Evolutionary conservation across 345 rosid species (phyloP).

Genomic region (Fremontodendron californicum): DNA sequence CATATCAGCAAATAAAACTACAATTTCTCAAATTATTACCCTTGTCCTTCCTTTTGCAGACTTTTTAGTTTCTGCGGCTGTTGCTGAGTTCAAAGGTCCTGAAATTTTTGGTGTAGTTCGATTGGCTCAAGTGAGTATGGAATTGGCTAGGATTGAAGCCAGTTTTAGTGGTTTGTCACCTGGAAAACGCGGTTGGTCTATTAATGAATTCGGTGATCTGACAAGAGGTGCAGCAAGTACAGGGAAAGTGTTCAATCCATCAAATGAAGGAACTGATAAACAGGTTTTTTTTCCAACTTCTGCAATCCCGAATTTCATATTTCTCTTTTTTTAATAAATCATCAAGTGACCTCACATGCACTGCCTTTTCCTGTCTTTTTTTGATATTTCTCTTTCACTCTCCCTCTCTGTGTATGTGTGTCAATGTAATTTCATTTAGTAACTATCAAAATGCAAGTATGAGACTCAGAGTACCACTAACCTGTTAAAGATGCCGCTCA

Average conservation of each 20-base stretch:
- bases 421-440: background rate
- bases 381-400: background rate
- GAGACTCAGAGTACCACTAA: background rate
- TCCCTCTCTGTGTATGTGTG: background rate
- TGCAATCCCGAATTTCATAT: background rate
- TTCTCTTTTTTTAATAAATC: background rate
- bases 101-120: conserved; percentile 81
- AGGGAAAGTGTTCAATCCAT: conserved; percentile 61
- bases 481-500: background rate
- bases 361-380: background rate
- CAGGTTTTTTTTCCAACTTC: conserved; percentile 40
- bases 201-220: conserved; percentile 92
- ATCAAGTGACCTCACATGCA: background rate
- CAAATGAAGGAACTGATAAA: conserved; percentile 31
- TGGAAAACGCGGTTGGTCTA: conserved; percentile 82
- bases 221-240: conserved; percentile 89
- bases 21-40: conserved; percentile 4
- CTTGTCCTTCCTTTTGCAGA: conserved; percentile 38
- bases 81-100: conserved; percentile 93
- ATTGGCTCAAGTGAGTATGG: conserved; percentile 88
- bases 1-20: background rate
- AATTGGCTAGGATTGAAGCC: conserved; percentile 84
- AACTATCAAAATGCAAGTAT: background rate
- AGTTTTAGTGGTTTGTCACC: conserved; percentile 74
- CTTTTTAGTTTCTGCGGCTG: conserved; percentile 84